Evolutionary conservation across 2,329 filamentous ascomycete species (phyloP).

Genomic region (Paraphaeosphaeria minitans): DNA sequence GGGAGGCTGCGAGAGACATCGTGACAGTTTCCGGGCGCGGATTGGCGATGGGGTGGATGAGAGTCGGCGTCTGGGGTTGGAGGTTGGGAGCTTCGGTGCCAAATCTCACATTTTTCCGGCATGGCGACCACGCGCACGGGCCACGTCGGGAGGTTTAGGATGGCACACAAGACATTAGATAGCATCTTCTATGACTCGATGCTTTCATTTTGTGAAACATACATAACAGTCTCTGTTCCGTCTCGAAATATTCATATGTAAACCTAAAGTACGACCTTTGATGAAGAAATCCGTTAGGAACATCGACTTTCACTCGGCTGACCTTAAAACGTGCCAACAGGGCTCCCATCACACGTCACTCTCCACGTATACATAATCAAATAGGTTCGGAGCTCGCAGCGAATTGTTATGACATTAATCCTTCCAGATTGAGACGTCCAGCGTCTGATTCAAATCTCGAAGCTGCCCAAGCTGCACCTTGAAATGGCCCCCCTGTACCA

Average conservation of each 20-base stretch:
- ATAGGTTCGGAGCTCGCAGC: too few species aligned
- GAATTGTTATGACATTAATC: too few species aligned
- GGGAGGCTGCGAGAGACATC: slow-evolving; percentile 56
- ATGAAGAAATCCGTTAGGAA: too few species aligned
- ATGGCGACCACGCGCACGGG: not conserved
- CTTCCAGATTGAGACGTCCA: too few species aligned
- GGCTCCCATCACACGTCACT: too few species aligned
- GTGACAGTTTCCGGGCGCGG: slow-evolving; percentile 31
- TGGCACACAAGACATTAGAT: not conserved
- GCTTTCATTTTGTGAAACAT: not conserved
- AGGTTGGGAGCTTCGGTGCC: slow-evolving; percentile 19
- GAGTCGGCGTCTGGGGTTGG: slow-evolving; percentile 9
- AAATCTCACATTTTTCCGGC: slow-evolving; percentile 15
- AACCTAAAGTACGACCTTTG: not conserved
- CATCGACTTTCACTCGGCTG: too few species aligned
- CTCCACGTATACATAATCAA: too few species aligned
- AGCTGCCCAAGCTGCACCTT: not conserved
- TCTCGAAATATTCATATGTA: not conserved
- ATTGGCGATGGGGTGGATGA: slow-evolving; percentile 15
- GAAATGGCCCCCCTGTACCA: not conserved
- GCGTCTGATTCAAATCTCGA: too few species aligned
- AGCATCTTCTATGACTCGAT: not conserved
- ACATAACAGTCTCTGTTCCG: not conserved
- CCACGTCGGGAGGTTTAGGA: slow-evolving; percentile 5
- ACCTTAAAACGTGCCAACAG: too few species aligned